These are phyloP conservation scores for Phalaenopsis aphrodite DNA, from an alignment of 106 monocot genomes.

Conservation along the genomic window DNA sequence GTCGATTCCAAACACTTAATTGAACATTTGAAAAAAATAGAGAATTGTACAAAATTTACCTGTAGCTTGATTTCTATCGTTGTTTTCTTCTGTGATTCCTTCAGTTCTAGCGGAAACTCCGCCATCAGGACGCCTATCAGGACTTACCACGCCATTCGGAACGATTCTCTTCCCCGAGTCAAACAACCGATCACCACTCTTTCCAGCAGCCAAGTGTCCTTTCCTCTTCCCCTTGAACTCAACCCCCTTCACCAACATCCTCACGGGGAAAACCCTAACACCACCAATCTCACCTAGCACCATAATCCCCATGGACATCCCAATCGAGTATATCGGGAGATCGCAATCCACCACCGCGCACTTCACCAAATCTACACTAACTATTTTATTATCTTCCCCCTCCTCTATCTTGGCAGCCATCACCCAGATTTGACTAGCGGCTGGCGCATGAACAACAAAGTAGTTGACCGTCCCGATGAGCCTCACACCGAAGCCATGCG, in stretches of 20 bases:
- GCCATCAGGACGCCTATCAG: background rate
- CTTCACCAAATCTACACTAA: conserved; percentile 12
- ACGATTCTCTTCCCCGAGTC: background rate
- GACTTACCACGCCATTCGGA: conserved; percentile 2
- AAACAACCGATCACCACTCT: conserved; percentile 5
- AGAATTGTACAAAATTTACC: background rate
- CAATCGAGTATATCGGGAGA: conserved; percentile 9
- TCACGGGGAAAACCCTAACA: conserved; percentile 21
- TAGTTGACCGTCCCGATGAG: conserved; percentile 17
- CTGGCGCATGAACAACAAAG: conserved; percentile 13
- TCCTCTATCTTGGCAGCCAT: conserved; percentile 10
- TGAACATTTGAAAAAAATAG: background rate
- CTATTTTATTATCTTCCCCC: background rate
- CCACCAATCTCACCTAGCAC: conserved; percentile 24
- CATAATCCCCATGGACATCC: conserved; percentile 16
- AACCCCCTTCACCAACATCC: conserved; percentile 13
- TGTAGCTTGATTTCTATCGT: background rate
- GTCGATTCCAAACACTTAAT: background rate
- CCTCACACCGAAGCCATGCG: conserved; percentile 17
- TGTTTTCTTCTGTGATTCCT: background rate
- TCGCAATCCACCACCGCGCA: conserved; percentile 18
- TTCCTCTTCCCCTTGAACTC: conserved; percentile 10
- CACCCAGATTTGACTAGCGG: conserved; percentile 17
- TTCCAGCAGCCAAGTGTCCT: background rate
- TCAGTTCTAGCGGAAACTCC: background rate